phyloP scores from a whole-genome alignment of 805 yeast genomes.

The Starmerella cellae region DNA sequence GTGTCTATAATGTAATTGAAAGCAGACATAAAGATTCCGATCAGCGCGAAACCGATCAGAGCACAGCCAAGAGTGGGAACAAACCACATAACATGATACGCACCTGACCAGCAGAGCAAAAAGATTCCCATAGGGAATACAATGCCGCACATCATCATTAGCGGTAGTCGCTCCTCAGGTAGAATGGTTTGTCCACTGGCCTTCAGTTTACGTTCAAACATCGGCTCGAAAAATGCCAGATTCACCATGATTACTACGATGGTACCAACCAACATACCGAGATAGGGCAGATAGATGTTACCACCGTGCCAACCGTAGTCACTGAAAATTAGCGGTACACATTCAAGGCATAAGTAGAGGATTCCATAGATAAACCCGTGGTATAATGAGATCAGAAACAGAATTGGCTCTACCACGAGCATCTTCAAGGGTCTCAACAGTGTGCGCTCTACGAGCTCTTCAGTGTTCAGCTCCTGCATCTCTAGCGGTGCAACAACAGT shows the following conservation, averaged over 20 bases:
- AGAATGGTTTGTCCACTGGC: slow-evolving; percentile 45
- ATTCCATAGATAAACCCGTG: slow-evolving; percentile 32
- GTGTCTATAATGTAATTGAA: slow-evolving; percentile 50
- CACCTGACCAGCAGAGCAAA: slow-evolving; percentile 82
- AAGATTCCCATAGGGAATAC: slow-evolving; percentile 64
- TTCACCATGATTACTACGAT: slow-evolving; percentile 41
- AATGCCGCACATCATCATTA: slow-evolving; percentile 62
- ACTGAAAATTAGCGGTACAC: slow-evolving; percentile 29
- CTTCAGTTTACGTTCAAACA: slow-evolving; percentile 35
- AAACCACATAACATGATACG: slow-evolving; percentile 57
- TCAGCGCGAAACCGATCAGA: slow-evolving; percentile 39
- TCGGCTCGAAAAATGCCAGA: slow-evolving; percentile 40
- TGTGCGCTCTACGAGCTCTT: slow-evolving; percentile 30
- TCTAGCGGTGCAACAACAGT: slow-evolving; percentile 40
- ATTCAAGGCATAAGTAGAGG: slow-evolving; percentile 28
- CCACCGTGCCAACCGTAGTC: slow-evolving; percentile 51
- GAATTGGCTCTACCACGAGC: slow-evolving; percentile 30
- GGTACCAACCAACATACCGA: slow-evolving; percentile 60
- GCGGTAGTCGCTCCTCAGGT: slow-evolving; percentile 69
- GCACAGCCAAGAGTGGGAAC: slow-evolving; percentile 45
- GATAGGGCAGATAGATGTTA: slow-evolving; percentile 62
- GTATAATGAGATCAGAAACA: slow-evolving; percentile 28
- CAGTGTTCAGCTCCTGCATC: slow-evolving; percentile 27
- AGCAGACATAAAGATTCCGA: slow-evolving; percentile 45
- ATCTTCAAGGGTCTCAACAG: slow-evolving; percentile 24